Evolutionary conservation across 2,329 filamentous ascomycete species (phyloP), one percentile per base, ranked within the genome.

Genomic region (Fusarium bulbicola): DNA sequence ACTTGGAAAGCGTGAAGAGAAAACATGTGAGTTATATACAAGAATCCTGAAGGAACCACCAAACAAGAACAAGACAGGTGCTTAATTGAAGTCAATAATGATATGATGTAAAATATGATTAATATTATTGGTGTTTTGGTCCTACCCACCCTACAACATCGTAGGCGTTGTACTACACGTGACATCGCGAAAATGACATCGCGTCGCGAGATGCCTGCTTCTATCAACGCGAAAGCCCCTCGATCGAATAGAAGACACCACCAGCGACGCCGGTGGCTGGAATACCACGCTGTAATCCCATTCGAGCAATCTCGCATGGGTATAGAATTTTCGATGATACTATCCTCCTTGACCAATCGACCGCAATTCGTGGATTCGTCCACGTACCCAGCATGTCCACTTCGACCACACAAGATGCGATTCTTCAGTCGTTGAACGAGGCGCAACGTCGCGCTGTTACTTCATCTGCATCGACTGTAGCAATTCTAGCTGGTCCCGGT

Each of bases 401-500:
- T 47, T 46, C 75, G 32, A 72, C 64, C 49, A 49, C 61, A 40
- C 76, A 81, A 62, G 59, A 75, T 68, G 34, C 80, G 56, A 82
- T 89, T 58, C 80, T 90, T 67, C 78, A 80, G 62, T 86, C 84
- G 50, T 82, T 90, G 36, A 91, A 91, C 72, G 74, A 82, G 43
- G 88, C 88, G 21, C 89, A 91, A 79, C 81, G 84, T 32, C 86
- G 84, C 15, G 89, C 89, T 7, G 89, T 90, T 37, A 87, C 84
- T 26, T 89, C 88, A 10, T 74, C 80, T 37, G 82, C 86, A 6
- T 75, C 84, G 14, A 90, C 88, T 0, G 87, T 93, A 24, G 91
- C 91, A 54, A 92, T 93, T 63, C 82, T 93, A 47, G 91, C 91
- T 43, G 90, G 90, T 0, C 91, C 89, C 7, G 91, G 91, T 24